Base-by-base conservation (phyloP, 1,139 yeast genomes). In the Lodderomyces jiufengensis region DNA sequence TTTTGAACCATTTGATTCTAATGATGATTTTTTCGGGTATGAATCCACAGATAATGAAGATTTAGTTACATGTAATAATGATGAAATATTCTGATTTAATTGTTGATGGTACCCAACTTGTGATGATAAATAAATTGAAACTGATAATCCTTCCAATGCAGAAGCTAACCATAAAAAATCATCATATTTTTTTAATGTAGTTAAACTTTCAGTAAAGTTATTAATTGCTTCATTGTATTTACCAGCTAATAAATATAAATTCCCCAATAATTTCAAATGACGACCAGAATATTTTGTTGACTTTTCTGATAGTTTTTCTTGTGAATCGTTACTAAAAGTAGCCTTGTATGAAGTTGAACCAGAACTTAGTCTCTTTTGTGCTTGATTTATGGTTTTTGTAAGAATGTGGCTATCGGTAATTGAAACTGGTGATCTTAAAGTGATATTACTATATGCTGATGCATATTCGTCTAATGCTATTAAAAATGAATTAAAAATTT, bases 161-260 rank as follows among this genome's bases (percentile, higher is more conserved):
- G 92, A 82, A 0, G 83, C 97, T 20, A 86, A 68, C 98, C 98
- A 92, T 14, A 92, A 63, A 50, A 76, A 75, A 55, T 92, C 98
- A 34, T 80, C 80, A 2, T 81, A 68, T 24, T 76, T 69, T 42
- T 77, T 77, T 37, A 88, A 60, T 25, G 73, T 63, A 2, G 66
- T 51, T 2, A 84, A 71, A 0, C 97, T 80, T 28, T 88, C 96
- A 9, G 80, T 72, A 46, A 88, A 84, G 40, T 79, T 76, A 23
- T 70, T 66, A 37, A 88, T 54, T 0, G 97, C 95, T 40, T 80
- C 86, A 10, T 68, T 57, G 36, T 83, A 71, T 41, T 84, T 76
- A 0, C 98, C 98, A 0, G 96, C 83, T 32, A 92, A 59, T 9
- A 92, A 62, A 51, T 76, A 81, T 48, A 90, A 76, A 44, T 83